Base-by-base conservation (phyloP, 2,329 filamentous ascomycete genomes). In the Fusarium odoratissimum region DNA sequence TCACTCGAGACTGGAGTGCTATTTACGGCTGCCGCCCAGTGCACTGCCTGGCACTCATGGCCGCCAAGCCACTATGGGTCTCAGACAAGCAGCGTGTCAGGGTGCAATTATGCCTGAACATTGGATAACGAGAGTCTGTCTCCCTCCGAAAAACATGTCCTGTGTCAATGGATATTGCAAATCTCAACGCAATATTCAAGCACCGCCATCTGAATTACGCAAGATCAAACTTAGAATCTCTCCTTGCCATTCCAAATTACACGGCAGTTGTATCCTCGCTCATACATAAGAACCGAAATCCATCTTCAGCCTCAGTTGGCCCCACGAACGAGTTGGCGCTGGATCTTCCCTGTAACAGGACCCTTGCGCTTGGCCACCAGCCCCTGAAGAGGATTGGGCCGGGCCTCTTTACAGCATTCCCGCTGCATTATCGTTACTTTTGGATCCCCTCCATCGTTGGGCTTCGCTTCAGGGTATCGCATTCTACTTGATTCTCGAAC, bases 341-440 rank as follows among this genome's bases (percentile, higher is more conserved):
- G 46, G 31, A 57, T 54, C 35, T 41, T 12, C 64, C 57, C 57
- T 66, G 55, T 60, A 59, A 54, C 58, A 44, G 49, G 64, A 74
- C 67, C 71, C 71, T 44, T 62, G 67, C 52, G 46, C 71, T 62
- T 69, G 63, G 60, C 69, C 52, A 56, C 17, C 49, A 72, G 38
- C 62, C 69, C 71, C 71, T 74, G 71, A 69, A 60, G 37, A 59
- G 30, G 37, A 56, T 71, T 74, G 46, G 67, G 67, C 69, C 59
- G 55, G 67, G 64, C 69, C 63, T 48, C 56, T 68, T 38, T 55
- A n/a, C 40, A 61, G 37, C 33, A 60, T 61, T 67, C 64, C 67
- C 63, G 71, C 64, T 55, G 59, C 63, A 65, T 71, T 49, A 48
- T 60, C 52, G 38, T 40, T 67, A 64, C 59, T 45, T 74, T 55